Base-by-base conservation (phyloP, 352 stramenopile genomes). In the Globisporangium emineosum region DNA sequence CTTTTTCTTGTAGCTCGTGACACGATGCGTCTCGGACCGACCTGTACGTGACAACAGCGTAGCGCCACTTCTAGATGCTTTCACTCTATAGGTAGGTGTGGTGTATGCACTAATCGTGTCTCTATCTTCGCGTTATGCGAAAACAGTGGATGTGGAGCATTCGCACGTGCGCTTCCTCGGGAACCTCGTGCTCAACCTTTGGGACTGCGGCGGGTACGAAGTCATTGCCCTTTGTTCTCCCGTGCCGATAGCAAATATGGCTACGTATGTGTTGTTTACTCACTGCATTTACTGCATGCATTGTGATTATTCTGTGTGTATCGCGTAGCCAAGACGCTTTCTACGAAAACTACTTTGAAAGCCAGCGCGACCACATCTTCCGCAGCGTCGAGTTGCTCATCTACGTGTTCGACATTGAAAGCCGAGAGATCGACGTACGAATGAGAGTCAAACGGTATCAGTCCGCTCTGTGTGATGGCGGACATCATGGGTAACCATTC, bases 391-490 rank as follows among this genome's bases (percentile, higher is more conserved):
- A 99, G 78, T 70, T 99, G 57, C 75, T 96, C 35, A 99, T 99
- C 73, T 99, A 99, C 71, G 97, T 99, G 5, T 99, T 99, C 77
- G 97, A 99, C 77, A 99, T 99, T 76, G 96, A 99, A 56, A 92
- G 79, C 57, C 81, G 84, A 33, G 81, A 93, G 54, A 81, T 94
- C 23, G 80, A 92, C 62, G 82, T 90, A 77, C 35, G 72, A 25
- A 5, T 50, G 35, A 12, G 21, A 32, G 10, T 27, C 8, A 21
- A n/a, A n/a, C n/a, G n/a, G n/a, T n/a, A n/a, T n/a, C n/a, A n/a
- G n/a, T n/a, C n/a, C n/a, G n/a, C n/a, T n/a, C n/a, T n/a, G n/a
- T n/a, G n/a, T n/a, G n/a, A n/a, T n/a, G n/a, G n/a, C n/a, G n/a
- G n/a, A n/a, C n/a, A n/a, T n/a, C n/a, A n/a, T n/a, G n/a, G n/a